Evolutionary conservation across 2,329 filamentous ascomycete genomes (phyloP), one percentile per base, ranked within the genome.

Genomic region (Dactylonectria macrodidyma): DNA sequence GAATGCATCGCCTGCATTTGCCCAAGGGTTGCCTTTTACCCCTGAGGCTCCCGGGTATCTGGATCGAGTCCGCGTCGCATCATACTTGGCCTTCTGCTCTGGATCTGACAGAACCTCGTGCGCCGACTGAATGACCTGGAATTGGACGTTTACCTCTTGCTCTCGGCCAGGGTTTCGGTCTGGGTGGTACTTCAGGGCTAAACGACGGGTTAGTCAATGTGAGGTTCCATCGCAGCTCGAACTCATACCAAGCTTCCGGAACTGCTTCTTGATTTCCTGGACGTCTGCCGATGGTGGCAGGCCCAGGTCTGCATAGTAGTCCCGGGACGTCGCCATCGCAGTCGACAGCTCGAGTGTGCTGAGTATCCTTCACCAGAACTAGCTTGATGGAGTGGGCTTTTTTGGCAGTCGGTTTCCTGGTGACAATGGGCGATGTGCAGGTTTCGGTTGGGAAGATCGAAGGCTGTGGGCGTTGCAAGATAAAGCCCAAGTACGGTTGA

Each of bases 111-210:
- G 80, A 60, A 97, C 86, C 78, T 97, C 95, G 77, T 97, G 91
- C 24, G 95, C 95, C 5, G 92, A 90, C 80, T 97, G 93, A 56
- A 97, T 97, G 57, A 91, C 89, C 79, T 97, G 93, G 77, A 97
- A 97, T 77, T 93, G 93, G 36, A 92, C 86, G 72, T 93, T 93
- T 77, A 92, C 92, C 77, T 95, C 93, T 65, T 89, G 83, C 81
- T 97, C 94, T 76, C 89, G 90, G 59, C 95, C 95, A 11, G 92
- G 93, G 77, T 97, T 97, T 67, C 95, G 92, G 79, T 97, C 95
- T 8, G 95, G 95, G 77, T 97, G 95, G 76, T 93, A 97, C 80
- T 93, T 93, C 54, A 97, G 85, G 55, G 94, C 94, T 94, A 65
- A 22, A 5, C 4, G 26, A 11, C 24, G 34, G 6, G 72, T 83